Base-by-base conservation (phyloP, 1,284 basidiomycete species). In the Puccinia polysora region DNA sequence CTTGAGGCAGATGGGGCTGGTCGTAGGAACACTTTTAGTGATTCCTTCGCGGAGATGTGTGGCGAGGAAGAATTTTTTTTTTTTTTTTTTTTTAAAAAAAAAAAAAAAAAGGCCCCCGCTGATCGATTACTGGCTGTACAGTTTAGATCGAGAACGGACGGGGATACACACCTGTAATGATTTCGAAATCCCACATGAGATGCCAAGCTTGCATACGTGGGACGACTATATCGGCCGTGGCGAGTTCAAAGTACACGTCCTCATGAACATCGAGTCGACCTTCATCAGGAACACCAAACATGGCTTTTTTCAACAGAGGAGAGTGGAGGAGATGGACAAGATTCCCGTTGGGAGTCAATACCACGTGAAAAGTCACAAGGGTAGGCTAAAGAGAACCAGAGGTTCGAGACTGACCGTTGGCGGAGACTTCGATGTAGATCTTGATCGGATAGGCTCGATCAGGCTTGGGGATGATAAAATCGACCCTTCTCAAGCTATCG, bases 1-100 rank as follows among this genome's bases (percentile, higher is more conserved):
- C 84, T 80, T 18, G 83, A 79, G 76, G 90, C 86, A 63, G 20
- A 12, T 52, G 20, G 60, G 59, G 18, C 38, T 53, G 1, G 84
- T 85, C 63, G 83, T 82, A 68, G 85, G 82, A 80, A 93, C 91
- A 0, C 85, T 84, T 76, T 95, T 94, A 87, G 95, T 93, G 77
- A 97, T 94, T 75, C 89, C 87, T 79, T 97, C 97, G 18, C 90
- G 90, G 10, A 85, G 85, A n/a, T n/a, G n/a, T n/a, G n/a, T n/a
- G n/a, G n/a, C n/a, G n/a, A n/a, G 87, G n/a, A n/a, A n/a, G n/a
- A n/a, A n/a, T n/a, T n/a, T n/a, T n/a, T n/a, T n/a, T n/a, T n/a
- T n/a, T n/a, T n/a, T n/a, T n/a, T n/a, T n/a, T n/a, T n/a, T n/a
- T n/a, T n/a, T n/a, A n/a, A n/a, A n/a, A n/a, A n/a, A n/a, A n/a